phyloP scores from a whole-genome alignment of 2,329 filamentous ascomycete genomes.

The Corniculantispora saksenae region DNA sequence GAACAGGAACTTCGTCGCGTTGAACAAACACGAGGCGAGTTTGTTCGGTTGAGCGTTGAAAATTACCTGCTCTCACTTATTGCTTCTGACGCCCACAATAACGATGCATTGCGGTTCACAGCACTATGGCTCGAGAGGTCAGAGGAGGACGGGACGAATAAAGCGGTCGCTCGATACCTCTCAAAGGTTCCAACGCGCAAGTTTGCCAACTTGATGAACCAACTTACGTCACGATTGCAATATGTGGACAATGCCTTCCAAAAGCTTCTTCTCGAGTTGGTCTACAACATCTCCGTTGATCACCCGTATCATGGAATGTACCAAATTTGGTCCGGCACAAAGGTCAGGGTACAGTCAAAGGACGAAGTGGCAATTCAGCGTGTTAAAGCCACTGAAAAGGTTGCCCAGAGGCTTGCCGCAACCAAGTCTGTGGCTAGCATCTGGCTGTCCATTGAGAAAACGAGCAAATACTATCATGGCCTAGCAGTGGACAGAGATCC shows the following conservation, averaged over 20 bases:
- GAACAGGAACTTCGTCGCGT: conserved; percentile 82
- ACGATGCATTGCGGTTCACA: conserved; percentile 87
- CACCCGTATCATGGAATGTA: conserved; percentile 98
- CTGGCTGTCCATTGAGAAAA: conserved; percentile 73
- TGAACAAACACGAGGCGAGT: conserved; percentile 73
- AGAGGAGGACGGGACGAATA: conserved; percentile 73
- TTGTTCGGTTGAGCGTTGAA: conserved; percentile 84
- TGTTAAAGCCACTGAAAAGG: conserved; percentile 68
- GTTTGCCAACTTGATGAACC: conserved; percentile 91
- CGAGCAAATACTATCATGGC: conserved; percentile 65
- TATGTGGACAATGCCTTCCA: conserved; percentile 74
- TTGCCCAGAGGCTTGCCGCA: conserved; percentile 63
- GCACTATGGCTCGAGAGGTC: conserved; percentile 91
- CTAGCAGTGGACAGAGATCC: conserved; percentile 67
- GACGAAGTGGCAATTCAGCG: conserved; percentile 76
- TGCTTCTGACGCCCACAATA: conserved; percentile 85
- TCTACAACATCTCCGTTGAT: conserved; percentile 82
- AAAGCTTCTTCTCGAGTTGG: conserved; percentile 67
- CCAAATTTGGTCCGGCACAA: conserved; percentile 84
- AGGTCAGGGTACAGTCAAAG: conserved; percentile 66
- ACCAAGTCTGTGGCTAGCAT: conserved; percentile 53
- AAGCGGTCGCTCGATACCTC: conserved; percentile 71
- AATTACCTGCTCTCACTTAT: conserved; percentile 87
- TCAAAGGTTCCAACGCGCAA: conserved; percentile 81
- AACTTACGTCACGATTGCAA: conserved; percentile 89